phyloP scores from a whole-genome alignment of 1,139 yeast species.

The Pichia sp. region DNA sequence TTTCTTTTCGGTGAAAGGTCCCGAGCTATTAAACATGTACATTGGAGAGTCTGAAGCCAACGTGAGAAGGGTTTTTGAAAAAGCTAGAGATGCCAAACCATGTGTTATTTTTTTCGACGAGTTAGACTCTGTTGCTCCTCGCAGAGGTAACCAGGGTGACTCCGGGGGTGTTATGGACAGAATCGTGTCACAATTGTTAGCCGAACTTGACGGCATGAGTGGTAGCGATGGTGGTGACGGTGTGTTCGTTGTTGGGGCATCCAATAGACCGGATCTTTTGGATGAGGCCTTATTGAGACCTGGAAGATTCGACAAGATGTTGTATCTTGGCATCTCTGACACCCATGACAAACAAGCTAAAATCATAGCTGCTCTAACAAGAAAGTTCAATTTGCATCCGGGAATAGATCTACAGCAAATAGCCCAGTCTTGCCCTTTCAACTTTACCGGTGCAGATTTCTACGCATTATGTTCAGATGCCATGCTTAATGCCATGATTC shows the following conservation, averaged over 20 bases:
- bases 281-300: slow-evolving; percentile 94
- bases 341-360: slow-evolving; percentile 85
- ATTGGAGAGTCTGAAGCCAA: slow-evolving; percentile 98
- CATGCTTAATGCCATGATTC: slow-evolving; percentile 90
- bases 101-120: slow-evolving; percentile 97
- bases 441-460: slow-evolving; percentile 95
- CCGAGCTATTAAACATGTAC: slow-evolving; percentile 91
- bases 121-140: slow-evolving; percentile 95
- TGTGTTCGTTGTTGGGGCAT: slow-evolving; percentile 95
- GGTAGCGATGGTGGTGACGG: slow-evolving; percentile 67
- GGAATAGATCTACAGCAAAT: slow-evolving; percentile 58
- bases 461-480: slow-evolving; percentile 94
- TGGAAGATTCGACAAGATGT: slow-evolving; percentile 92
- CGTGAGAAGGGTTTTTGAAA: slow-evolving; percentile 88
- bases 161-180: slow-evolving; percentile 99
- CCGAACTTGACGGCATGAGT: slow-evolving; percentile 96
- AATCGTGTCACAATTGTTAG: slow-evolving; percentile 88
- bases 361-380: slow-evolving; percentile 80
- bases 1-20: slow-evolving; percentile 94
- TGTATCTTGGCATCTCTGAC: slow-evolving; percentile 88
- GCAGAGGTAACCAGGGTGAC: slow-evolving; percentile 96
- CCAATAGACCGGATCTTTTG: slow-evolving; percentile 88
- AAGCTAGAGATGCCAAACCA: slow-evolving; percentile 93
- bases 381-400: slow-evolving; percentile 66
- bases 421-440: slow-evolving; percentile 75